Percentiles rank a stretch among this genome's conserved stretches.
Evolutionary conservation across 495 filamentous ascomycete genomes (phyloP).

Genomic region (Sordaria brevicollis): DNA sequence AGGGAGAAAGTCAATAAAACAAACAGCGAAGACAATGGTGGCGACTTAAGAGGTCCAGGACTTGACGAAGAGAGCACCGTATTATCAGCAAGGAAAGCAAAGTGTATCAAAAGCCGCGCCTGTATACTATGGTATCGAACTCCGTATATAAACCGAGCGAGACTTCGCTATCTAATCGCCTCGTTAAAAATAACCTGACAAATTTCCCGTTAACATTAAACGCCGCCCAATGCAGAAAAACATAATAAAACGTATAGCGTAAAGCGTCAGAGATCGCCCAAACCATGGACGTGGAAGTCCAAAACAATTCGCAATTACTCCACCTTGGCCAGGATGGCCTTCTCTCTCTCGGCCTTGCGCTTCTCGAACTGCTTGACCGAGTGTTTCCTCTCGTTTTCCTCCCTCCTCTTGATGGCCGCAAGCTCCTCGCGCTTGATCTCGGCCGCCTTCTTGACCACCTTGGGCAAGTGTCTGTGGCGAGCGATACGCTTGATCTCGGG

Average conservation of each 20-base stretch:
- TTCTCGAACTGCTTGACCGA: conserved; percentile 64
- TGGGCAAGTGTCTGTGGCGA: conserved; percentile 83
- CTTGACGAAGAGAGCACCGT: too few relatives aligned
- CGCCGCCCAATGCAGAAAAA: conserved; percentile 16
- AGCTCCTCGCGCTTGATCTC: conserved; percentile 95
- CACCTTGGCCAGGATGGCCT: conserved; percentile 74
- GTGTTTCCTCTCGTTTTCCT: conserved; percentile 92
- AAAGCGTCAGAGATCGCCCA: not conserved
- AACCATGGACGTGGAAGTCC: not conserved
- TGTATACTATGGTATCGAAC: too few relatives aligned
- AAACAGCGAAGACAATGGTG: too few relatives aligned
- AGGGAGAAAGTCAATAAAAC: too few relatives aligned
- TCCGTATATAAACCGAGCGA: not conserved
- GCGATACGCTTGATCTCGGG: conserved; percentile 88
- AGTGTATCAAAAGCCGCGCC: too few relatives aligned
- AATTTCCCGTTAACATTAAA: conserved; percentile 1
- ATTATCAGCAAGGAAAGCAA: too few relatives aligned
- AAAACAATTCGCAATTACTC: conserved; percentile 36
- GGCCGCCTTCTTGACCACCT: conserved; percentile 90
- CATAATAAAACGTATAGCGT: not conserved
- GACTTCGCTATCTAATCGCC: not conserved
- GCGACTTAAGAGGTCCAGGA: too few relatives aligned
- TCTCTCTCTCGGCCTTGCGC: conserved; percentile 79
- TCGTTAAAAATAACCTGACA: not conserved
- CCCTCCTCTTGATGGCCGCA: conserved; percentile 70